Evolutionary conservation across 768 basidiomycete genomes (phyloP).

Genomic region (Termitomyces sp.): DNA sequence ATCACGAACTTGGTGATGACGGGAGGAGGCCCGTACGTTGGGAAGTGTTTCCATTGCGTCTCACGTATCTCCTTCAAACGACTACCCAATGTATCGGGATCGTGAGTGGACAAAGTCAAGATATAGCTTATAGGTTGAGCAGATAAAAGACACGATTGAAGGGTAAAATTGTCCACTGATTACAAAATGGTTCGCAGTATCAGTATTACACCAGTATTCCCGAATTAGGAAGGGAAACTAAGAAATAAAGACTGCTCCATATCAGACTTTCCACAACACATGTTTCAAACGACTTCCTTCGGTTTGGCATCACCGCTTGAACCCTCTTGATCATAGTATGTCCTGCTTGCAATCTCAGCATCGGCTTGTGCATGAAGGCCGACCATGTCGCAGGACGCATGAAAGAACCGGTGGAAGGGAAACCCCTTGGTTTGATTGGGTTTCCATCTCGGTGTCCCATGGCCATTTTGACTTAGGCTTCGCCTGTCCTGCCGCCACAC

Average conservation of each 20-base stretch:
- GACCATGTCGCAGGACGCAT: neutral
- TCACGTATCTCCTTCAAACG: no score
- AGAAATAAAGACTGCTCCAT: neutral
- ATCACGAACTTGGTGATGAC: no score
- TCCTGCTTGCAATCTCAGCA: neutral
- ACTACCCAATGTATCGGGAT: no score
- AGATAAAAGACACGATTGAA: no score
- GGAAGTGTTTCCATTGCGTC: no score
- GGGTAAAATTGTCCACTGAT: no score
- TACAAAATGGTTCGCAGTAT: no score
- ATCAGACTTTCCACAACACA: neutral
- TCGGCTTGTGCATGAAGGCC: neutral
- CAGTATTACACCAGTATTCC: neutral
- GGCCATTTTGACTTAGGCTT: constrained; percentile 4
- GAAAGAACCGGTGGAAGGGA: constrained; percentile 3
- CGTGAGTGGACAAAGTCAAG: no score
- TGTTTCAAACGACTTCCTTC: neutral
- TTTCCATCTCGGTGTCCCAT: neutral
- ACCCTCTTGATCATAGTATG: neutral
- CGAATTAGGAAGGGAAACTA: neutral
- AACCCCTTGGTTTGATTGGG: neutral
- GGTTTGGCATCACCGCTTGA: neutral
- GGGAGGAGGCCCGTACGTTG: no score
- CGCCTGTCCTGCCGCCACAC: constrained; percentile 9
- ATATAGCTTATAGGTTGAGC: no score